Evolutionary conservation across 176 grass and related monocot genomes (phyloP), one percentile per base, ranked within the genome.

Genomic region (Luzula sylvatica): DNA sequence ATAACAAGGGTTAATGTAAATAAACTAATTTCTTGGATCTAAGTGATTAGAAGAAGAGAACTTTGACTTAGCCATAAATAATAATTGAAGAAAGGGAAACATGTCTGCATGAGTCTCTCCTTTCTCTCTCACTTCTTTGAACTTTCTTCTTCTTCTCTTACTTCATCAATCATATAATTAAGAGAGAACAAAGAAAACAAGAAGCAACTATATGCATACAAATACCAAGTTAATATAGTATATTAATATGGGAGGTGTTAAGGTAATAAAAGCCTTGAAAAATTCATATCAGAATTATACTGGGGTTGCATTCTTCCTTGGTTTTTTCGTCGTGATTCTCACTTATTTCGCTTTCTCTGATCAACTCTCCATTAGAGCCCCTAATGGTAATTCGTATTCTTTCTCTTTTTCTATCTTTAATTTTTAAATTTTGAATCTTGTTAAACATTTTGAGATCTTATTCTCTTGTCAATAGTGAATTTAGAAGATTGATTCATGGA

Each of bases 241-340:
- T 19, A 47, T 22, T 3, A 17, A 63, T 17, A 74, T 87, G 83
- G 78, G 59, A 4, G 70, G 54, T 35, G 56, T 46, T 52, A 87
- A 87, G 78, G 63, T 69, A 16, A 56, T 82, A 35, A 87, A 71
- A 71, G 71, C 3, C 74, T 41, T 87, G 59, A 77, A 59, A 8
- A 68, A 72, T 3, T 53, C 71, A 4, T 71, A 66, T 15, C 74
- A 87, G 18, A 87, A 78, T 58, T 71, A 82, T 38, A 23, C 83
- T 48, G 76, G 86, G 41, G 52, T 71, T 0, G 76, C 61, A 0
- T 90, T 90, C 58, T 15, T 92, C 49, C 72, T 92, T 7, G 86
- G 86, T 15, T 92, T 83, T 80, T 92, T 85, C 78, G 64, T 85
- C 20, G 80, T 92, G 5, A 66, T 85, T 11, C 71, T 85, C 42